These are phyloP conservation scores for Ammopiptanthus mongolicus DNA, from an alignment of 306 rosid genomes.

Conservation along the genomic window DNA sequence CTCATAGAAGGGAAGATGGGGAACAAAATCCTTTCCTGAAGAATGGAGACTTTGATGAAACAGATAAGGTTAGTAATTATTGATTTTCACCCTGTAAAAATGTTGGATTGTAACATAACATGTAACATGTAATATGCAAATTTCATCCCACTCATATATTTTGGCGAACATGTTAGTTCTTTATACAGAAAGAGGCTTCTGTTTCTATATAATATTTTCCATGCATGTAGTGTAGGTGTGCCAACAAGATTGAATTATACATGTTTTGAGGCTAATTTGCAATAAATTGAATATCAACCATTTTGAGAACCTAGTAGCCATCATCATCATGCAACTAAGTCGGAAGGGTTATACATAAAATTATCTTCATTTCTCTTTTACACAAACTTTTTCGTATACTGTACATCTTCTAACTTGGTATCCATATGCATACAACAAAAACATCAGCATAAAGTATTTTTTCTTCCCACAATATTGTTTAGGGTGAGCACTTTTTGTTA, in stretches of 20 bases:
- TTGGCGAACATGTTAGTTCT: not conserved
- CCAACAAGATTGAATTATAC: not conserved
- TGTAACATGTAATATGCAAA: not conserved
- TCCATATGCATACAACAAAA: not conserved
- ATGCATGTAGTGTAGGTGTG: not conserved
- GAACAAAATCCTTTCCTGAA: not conserved
- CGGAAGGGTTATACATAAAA: not conserved
- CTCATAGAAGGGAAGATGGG: conserved; percentile 19
- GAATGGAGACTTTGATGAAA: conserved; percentile 46
- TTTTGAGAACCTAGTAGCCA: not conserved
- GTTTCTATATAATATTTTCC: not conserved
- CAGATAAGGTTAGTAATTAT: conserved; percentile 49
- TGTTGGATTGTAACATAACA: not conserved
- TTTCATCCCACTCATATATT: not conserved
- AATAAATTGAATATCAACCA: conserved; percentile 6
- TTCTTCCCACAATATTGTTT: conserved; percentile 9
- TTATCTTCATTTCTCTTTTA: not conserved
- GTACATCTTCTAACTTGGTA: not conserved
- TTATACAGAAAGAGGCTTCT: not conserved
- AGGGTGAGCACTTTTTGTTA: conserved; percentile 30
- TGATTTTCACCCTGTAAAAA: not conserved
- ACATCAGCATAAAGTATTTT: not conserved
- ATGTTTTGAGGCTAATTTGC: conserved; percentile 6
- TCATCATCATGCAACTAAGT: not conserved
- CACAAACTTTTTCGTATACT: not conserved